Evolutionary conservation across 352 stramenopile genomes (phyloP), one percentile per base, ranked within the genome.

Genomic region (Elongisporangium prolatum): DNA sequence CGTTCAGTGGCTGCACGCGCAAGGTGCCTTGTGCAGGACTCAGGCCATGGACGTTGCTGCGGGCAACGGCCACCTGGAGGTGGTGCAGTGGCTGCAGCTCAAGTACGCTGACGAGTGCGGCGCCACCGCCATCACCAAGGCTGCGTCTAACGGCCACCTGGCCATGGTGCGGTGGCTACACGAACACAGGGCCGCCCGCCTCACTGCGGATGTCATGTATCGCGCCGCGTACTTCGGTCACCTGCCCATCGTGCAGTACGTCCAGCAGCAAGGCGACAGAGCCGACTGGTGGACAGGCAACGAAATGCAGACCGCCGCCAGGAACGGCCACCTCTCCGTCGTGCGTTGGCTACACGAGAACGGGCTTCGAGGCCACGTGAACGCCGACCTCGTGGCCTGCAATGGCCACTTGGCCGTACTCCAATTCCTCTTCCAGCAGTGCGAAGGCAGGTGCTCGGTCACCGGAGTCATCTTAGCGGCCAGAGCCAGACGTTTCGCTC

Each of bases 241-340:
- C 22, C 57, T 91, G 18, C 64, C 77, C 21, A 57, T 28, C 28
- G 52, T 24, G 44, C 24, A 18, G 34, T n/a, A 57, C 37, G 17
- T 18, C 18, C 25, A 57, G 18, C 56, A 62, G 47, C 70, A 92
- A 2, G 28, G 28, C 28, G 28, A 84, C 50, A 72, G 83, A 7
- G 44, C 28, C 0, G 85, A 92, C 66, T 81, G 83, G 25, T 92
- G 79, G 64, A 89, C 85, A 9, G 61, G 71, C 34, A 59, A 64
- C 7, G 77, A 71, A 0, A 88, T 86, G 75, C 69, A 84, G 21
- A 82, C 68, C 2, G 77, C 80, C 24, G 82, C 83, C 5, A 85
- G 92, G 75, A 90, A 89, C 50, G 77, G 81, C 37, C 75, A 93
- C 59, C 57, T 86, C 47, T 54, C 82, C 28, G 82, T 89, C 44